A percentile compares a stretch with the other conserved stretches of the same genome.
Evolutionary conservation across 371 early-diverging fungal species (phyloP).

Genomic region (Mucor ambiguus): DNA sequence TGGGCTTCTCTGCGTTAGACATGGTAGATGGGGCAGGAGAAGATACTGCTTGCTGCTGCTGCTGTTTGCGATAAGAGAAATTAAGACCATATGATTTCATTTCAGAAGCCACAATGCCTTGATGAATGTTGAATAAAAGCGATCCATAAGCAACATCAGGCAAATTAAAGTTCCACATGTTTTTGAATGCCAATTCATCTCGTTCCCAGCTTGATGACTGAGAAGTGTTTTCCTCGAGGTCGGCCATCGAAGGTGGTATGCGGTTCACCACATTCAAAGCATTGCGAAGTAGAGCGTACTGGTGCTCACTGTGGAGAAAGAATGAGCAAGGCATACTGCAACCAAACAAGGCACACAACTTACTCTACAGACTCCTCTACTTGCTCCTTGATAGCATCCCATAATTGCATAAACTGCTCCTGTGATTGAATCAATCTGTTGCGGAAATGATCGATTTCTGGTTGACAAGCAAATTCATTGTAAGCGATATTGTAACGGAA

Average conservation of each 20-base stretch:
- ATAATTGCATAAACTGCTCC: conserved; percentile 59
- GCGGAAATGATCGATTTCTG: conserved; percentile 64
- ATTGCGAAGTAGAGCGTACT: conserved; percentile 54
- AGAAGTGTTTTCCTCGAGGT: conserved; percentile 21
- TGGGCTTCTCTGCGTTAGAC: conserved; percentile 24
- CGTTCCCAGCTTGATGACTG: conserved; percentile 17
- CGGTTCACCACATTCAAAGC: conserved; percentile 61
- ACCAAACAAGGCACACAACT: conserved; percentile 3
- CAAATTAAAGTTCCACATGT: conserved; percentile 72
- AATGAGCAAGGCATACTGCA: no score
- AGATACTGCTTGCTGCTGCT: conserved; percentile 14
- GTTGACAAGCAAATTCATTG: conserved; percentile 68
- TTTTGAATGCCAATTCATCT: conserved; percentile 66
- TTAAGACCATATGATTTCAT: conserved; percentile 63
- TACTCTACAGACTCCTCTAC: conserved; percentile 64
- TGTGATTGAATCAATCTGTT: conserved; percentile 59
- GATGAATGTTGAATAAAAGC: conserved; percentile 54
- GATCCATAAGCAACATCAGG: conserved; percentile 67
- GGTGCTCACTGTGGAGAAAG: conserved; percentile 44
- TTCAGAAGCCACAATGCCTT: conserved; percentile 57
- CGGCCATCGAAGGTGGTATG: conserved; percentile 40
- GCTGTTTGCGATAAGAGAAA: conserved; percentile 57
- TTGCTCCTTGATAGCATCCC: conserved; percentile 62
- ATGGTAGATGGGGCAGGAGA: conserved; percentile 22
- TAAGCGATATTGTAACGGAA: conserved; percentile 73